phyloP scores from a whole-genome alignment of 2,329 filamentous ascomycete genomes.

The Sclerotinia subarctica region DNA sequence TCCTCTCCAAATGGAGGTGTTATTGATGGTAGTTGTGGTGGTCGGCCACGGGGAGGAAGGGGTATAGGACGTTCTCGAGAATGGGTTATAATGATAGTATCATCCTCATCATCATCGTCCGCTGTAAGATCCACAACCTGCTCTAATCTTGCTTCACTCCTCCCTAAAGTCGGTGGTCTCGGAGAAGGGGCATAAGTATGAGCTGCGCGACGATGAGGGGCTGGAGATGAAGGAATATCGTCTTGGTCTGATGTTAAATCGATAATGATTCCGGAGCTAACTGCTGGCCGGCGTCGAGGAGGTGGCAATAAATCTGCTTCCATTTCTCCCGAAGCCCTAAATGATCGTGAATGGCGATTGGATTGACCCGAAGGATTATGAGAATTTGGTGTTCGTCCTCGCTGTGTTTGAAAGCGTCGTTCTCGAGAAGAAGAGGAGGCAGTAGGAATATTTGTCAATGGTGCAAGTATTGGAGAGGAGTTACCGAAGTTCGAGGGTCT shows the following conservation, averaged over 20 bases:
- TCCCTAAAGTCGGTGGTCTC: conserved; percentile 30
- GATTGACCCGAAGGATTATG: conserved; percentile 28
- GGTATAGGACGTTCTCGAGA: conserved; percentile 19
- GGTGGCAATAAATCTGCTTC: conserved; percentile 26
- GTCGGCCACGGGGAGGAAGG: background rate
- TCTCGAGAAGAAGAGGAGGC: conserved; percentile 23
- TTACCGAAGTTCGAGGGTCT: conserved; percentile 15
- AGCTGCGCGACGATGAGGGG: conserved; percentile 8
- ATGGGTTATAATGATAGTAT: conserved; percentile 17
- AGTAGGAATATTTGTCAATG: conserved; percentile 18
- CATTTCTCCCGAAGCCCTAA: conserved; percentile 29
- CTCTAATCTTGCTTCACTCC: conserved; percentile 33
- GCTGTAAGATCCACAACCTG: conserved; percentile 52
- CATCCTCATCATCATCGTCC: conserved; percentile 41
- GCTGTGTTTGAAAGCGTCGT: conserved; percentile 18
- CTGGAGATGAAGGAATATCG: conserved; percentile 20
- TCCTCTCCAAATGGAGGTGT: background rate
- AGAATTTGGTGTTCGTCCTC: conserved; percentile 31
- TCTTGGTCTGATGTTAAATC: conserved; percentile 38
- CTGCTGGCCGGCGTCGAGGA: conserved; percentile 33
- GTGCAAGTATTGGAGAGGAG: conserved; percentile 23
- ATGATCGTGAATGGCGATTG: conserved; percentile 16
- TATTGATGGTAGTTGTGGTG: background rate
- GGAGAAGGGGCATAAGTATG: conserved; percentile 18
- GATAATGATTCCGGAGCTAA: conserved; percentile 36